Evolutionary conservation across 1,284 basidiomycete genomes (phyloP).

Genomic region (Tilletia caries): DNA sequence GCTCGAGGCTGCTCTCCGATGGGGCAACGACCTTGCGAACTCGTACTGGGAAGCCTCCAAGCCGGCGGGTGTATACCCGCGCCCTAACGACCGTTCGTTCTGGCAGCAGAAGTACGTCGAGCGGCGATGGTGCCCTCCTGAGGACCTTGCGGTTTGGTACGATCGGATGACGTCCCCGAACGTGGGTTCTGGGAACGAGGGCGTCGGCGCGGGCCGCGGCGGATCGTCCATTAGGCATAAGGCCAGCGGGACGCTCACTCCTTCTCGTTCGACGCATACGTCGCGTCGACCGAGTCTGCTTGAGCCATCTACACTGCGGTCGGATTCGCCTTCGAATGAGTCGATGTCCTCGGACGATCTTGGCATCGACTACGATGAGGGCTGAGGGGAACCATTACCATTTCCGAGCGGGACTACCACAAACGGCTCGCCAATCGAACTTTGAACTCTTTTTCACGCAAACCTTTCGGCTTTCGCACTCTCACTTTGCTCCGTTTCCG

Average conservation of each 20-base stretch:
- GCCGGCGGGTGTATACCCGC: conserved; percentile 18
- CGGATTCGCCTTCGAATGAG: conserved; percentile 21
- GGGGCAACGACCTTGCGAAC: conserved; percentile 39
- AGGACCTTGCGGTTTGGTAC: neutral
- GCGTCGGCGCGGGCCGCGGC: too few relatives aligned
- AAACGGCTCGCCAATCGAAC: too few relatives aligned
- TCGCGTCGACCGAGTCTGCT: too few relatives aligned
- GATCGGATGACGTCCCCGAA: neutral
- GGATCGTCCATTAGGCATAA: neutral
- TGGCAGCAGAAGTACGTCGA: conserved; percentile 14
- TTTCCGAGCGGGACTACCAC: too few relatives aligned
- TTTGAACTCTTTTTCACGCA: too few relatives aligned
- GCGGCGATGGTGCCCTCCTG: conserved; percentile 9
- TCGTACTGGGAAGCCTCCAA: conserved; percentile 32
- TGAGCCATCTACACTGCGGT: too few relatives aligned
- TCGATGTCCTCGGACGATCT: conserved; percentile 20
- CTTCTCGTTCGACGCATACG: neutral
- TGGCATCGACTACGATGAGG: conserved; percentile 10
- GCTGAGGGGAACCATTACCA: too few relatives aligned
- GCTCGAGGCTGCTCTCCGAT: conserved; percentile 31
- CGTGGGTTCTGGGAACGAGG: neutral
- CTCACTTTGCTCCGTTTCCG: too few relatives aligned
- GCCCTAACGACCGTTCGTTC: conserved; percentile 12
- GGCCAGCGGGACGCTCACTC: neutral
- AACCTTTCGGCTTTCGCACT: too few relatives aligned